These are phyloP conservation scores for Ilex paraguariensis DNA, from an alignment of 305 asterid genomes.

Conservation along the genomic window DNA sequence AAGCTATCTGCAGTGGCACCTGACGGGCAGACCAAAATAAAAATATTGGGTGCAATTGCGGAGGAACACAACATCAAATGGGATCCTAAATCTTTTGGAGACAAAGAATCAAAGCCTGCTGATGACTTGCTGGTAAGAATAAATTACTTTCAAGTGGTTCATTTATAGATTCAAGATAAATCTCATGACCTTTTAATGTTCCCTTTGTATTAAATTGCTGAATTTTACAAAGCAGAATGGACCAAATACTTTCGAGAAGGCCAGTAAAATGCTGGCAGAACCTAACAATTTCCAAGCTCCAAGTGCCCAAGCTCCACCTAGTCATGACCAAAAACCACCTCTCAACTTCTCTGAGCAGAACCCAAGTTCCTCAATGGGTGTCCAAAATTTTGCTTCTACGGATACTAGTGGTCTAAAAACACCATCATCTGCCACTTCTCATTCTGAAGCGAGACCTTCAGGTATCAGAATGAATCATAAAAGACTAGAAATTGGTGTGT, in stretches of 20 bases:
- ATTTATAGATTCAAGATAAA: not conserved
- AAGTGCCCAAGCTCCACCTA: conserved; percentile 30
- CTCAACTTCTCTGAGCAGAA: conserved; percentile 33
- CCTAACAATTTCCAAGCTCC: conserved; percentile 32
- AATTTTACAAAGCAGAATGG: conserved; percentile 39
- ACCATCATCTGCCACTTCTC: conserved; percentile 17
- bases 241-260: conserved; percentile 44
- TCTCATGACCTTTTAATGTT: not conserved
- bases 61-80: conserved; percentile 73
- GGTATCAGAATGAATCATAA: conserved; percentile 25
- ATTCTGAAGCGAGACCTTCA: conserved; percentile 38
- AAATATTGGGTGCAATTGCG: conserved; percentile 57
- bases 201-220: not conserved
- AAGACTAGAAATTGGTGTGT: not conserved
- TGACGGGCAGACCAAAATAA: conserved; percentile 63
- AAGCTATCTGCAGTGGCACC: conserved; percentile 80
- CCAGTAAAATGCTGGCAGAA: conserved; percentile 30
- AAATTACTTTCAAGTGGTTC: conserved; percentile 18
- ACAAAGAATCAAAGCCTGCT: conserved; percentile 29
- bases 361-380: conserved; percentile 28
- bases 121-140: conserved; percentile 53
- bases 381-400: conserved; percentile 28
- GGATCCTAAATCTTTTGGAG: conserved; percentile 56
- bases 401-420: conserved; percentile 27
- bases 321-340: conserved; percentile 28